Conservation (phyloP, 495 filamentous ascomycete genomes). For the Cladorrhinum samala region DNA sequence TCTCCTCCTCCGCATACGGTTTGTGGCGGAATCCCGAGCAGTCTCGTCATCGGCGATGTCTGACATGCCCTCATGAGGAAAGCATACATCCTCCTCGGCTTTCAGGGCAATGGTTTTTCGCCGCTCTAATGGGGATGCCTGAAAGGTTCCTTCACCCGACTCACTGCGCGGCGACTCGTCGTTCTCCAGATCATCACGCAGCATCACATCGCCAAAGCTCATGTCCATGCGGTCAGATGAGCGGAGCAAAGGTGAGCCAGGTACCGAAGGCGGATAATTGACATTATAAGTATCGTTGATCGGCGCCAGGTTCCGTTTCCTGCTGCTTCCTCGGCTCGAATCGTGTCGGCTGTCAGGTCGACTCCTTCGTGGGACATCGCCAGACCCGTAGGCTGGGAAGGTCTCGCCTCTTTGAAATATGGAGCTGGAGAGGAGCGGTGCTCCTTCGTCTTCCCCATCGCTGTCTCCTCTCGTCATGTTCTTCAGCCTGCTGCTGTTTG, state of each 20-base stretch:
- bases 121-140: constrained; percentile 34
- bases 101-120: constrained; percentile 43
- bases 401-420: constrained; percentile 25
- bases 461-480: constrained; percentile 25
- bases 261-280: constrained; percentile 95
- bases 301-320: constrained; percentile 24
- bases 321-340: constrained; percentile 38
- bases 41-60: constrained; percentile 74
- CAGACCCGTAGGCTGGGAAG: constrained; percentile 33
- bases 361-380: constrained; percentile 22
- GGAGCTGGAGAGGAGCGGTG: constrained; percentile 48
- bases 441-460: constrained; percentile 50
- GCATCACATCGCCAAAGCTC: constrained; percentile 74
- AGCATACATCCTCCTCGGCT: constrained; percentile 88
- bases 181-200: constrained; percentile 51
- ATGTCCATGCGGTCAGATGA: constrained; percentile 44
- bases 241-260: constrained; percentile 62
- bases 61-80: constrained; percentile 71
- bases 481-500: constrained; percentile 29
- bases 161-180: constrained; percentile 26
- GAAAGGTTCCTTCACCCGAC: constrained; percentile 25
- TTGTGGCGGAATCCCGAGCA: constrained; percentile 21
- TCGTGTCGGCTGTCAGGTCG: constrained; percentile 29
- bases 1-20: constrained; percentile 45
- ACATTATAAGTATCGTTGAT: constrained; percentile 60